phyloP scores from a whole-genome alignment of 805 yeast species.

The Sugiyamaella mastotermitis region DNA sequence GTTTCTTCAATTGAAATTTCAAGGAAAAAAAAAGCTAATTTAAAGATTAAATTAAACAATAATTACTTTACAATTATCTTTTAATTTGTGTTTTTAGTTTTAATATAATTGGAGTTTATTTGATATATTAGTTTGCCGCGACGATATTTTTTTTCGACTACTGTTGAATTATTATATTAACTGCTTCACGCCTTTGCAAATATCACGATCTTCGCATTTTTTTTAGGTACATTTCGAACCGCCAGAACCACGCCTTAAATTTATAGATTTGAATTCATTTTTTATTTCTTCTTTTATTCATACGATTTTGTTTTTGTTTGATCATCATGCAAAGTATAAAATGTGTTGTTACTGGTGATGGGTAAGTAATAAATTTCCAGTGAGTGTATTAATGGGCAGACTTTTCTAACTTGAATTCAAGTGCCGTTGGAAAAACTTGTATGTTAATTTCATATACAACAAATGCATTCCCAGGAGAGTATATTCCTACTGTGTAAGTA shows the following conservation, averaged over 20 bases:
- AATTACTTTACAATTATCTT: too few relatives aligned
- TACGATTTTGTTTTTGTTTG: not conserved
- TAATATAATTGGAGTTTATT: too few relatives aligned
- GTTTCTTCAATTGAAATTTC: too few relatives aligned
- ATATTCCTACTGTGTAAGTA: conserved; percentile 74
- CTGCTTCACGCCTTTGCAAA: too few relatives aligned
- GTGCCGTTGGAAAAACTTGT: conserved; percentile 90
- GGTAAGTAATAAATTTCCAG: conserved; percentile 34
- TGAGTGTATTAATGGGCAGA: not conserved
- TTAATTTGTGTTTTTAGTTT: too few relatives aligned
- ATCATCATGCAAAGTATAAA: conserved; percentile 73
- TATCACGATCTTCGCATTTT: too few relatives aligned
- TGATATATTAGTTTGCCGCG: too few relatives aligned
- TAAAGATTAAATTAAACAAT: too few relatives aligned
- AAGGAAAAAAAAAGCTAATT: too few relatives aligned
- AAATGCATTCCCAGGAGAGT: conserved; percentile 87
- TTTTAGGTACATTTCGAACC: too few relatives aligned
- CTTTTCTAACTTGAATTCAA: not conserved
- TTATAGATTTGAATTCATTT: not conserved
- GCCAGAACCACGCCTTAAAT: not conserved
- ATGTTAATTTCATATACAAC: conserved; percentile 83
- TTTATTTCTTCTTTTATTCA: not conserved
- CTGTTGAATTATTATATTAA: too few relatives aligned
- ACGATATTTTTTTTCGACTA: too few relatives aligned
- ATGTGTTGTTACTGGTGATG: conserved; percentile 93